Evolutionary conservation across 495 filamentous ascomycete species (phyloP).

Genomic region (Melanomma pulvis-pyrius): DNA sequence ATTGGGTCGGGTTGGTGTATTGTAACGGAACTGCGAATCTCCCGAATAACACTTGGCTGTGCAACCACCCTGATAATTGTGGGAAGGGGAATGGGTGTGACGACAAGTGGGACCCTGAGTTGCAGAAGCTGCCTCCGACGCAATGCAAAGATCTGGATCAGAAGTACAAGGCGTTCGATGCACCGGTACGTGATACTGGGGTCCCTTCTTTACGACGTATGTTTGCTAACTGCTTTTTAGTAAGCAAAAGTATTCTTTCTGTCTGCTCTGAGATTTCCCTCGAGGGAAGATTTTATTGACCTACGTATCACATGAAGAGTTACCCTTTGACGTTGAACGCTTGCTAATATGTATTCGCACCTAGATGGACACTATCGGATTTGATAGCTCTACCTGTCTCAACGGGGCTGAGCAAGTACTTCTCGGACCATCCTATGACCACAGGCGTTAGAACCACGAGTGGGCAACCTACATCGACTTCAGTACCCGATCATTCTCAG

Average conservation of each 20-base stretch:
- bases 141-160: background rate
- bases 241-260: too few species aligned
- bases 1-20: constrained; percentile 22
- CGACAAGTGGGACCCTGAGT: constrained; percentile 2
- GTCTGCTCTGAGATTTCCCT: too few species aligned
- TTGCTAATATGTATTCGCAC: too few species aligned
- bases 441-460: background rate
- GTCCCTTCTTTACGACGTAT: background rate
- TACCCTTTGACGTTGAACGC: too few species aligned
- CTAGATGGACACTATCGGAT: background rate
- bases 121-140: background rate
- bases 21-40: constrained; percentile 10
- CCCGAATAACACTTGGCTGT: constrained; percentile 25
- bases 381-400: background rate
- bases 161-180: constrained; percentile 13
- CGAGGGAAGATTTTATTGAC: too few species aligned
- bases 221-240: too few species aligned
- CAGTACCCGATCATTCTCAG: too few species aligned
- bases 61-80: constrained; percentile 26
- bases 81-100: background rate
- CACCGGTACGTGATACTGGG: too few species aligned
- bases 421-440: background rate
- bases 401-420: background rate
- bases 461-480: too few species aligned
- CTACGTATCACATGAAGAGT: too few species aligned